Evolutionary conservation across 208 protist species (phyloP).

Genomic region (Crithidia brevicula): DNA sequence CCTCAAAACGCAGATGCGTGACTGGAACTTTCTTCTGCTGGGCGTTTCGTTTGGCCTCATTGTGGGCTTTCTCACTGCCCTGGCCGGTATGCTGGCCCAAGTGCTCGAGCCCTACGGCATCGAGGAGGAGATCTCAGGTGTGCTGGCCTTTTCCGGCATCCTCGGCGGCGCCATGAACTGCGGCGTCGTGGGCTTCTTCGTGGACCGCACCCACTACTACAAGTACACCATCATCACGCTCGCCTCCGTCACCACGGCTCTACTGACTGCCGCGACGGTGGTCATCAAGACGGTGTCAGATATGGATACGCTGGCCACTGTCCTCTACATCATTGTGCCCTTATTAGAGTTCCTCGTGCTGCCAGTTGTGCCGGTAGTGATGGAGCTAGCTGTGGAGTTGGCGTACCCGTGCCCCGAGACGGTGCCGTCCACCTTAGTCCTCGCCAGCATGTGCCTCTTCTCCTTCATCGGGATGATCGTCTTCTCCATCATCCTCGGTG

Average conservation of each 20-base stretch:
- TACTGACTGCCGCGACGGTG: conserved; percentile 24
- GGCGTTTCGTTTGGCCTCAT: conserved; percentile 44
- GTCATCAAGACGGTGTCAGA: conserved; percentile 17
- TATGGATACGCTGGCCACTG: conserved; percentile 1
- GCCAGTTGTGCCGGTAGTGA: conserved; percentile 48
- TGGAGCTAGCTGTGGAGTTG: conserved; percentile 66
- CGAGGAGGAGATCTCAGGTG: conserved; percentile 33
- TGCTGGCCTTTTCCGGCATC: conserved; percentile 58
- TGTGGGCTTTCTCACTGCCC: conserved; percentile 37
- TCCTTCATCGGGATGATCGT: conserved; percentile 46
- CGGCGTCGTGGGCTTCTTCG: conserved; percentile 33
- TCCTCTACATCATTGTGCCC: conserved; percentile 41
- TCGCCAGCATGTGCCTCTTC: conserved; percentile 42
- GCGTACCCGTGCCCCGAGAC: conserved; percentile 52
- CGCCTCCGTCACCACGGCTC: conserved; percentile 1
- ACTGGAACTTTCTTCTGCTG: conserved; percentile 41
- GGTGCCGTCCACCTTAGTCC: conserved; percentile 38
- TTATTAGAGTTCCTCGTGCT: conserved; percentile 45
- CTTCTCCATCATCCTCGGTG: conserved; percentile 52
- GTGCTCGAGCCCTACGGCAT: conserved; percentile 54
- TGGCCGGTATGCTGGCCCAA: conserved; percentile 49
- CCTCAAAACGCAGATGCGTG: conserved; percentile 32
- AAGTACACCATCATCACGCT: conserved; percentile 32
- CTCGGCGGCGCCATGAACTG: conserved; percentile 41
- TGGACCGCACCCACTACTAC: conserved; percentile 46